Base-by-base conservation (phyloP, 768 basidiomycete genomes). In the Scleroderma bovista region DNA sequence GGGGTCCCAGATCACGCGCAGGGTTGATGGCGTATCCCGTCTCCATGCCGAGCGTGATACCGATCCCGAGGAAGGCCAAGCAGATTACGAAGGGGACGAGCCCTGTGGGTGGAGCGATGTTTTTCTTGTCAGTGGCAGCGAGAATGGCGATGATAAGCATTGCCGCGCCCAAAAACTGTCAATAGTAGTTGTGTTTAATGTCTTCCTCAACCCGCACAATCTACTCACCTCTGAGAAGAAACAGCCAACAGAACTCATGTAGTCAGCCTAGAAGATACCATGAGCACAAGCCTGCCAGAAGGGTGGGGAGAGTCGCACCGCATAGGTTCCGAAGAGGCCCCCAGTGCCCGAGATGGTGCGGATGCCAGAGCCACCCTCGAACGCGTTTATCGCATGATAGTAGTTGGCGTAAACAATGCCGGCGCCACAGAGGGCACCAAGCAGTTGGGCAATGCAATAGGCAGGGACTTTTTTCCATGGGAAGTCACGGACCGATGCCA, bases 401-500 rank as follows among this genome's bases (percentile, higher is more conserved):
- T 84, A 87, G 57, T 82, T 81, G 6, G 72, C 83, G 54, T 85
- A 86, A 29, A 80, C 64, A 37, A 81, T 60, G 1, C 75, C 76
- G 12, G 77, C 77, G 15, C 83, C 86, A 40, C 75, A 71, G 31
- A 84, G 56, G 5, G 68, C 84, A 19, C 85, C 86, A 44, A 86
- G 61, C n/a, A 83, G 50, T 61, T 88, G 86, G 0, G 82, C 76
- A 44, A 80, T 59, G 41, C 86, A 76, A 61, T 81, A 89, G 19
- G 57, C 73, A 0, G 89, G 89, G 0, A 89, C 89, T 62, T 91
- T 91, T 56, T 74, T 75, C 84, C 86, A 86, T 1, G 89, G 86
- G 66, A 92, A 90, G 41, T 74, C 75, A 54, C 88, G 80, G 63
- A 81, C 81, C 2, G 78, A 71, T 4, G 85, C 86, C 40, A 89